phyloP scores from a whole-genome alignment of 2,329 filamentous ascomycete genomes.

The Penicillium sp. region DNA sequence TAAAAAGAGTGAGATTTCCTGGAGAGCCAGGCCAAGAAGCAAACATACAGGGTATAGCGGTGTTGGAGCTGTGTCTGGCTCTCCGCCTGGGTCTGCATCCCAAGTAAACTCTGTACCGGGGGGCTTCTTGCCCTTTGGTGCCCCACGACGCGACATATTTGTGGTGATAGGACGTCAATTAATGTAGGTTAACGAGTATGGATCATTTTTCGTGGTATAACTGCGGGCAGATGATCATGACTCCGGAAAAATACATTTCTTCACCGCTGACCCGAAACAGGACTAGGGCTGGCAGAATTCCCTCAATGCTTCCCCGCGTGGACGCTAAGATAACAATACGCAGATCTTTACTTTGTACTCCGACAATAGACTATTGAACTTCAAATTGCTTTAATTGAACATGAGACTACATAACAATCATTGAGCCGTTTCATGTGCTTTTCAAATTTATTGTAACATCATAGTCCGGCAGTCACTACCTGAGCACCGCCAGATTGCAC shows the following conservation, averaged over 20 bases:
- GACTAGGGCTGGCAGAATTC: constrained; percentile 14
- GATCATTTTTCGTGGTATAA: neutral
- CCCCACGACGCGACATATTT: constrained; percentile 43
- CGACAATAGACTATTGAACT: neutral
- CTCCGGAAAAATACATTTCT: constrained; percentile 21
- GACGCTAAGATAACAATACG: constrained; percentile 19
- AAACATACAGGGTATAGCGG: constrained; percentile 49
- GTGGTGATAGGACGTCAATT: neutral
- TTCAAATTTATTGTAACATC: constrained; percentile 6
- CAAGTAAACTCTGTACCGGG: constrained; percentile 46
- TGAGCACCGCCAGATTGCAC: constrained; percentile 31
- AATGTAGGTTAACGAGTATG: neutral
- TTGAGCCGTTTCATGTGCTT: neutral
- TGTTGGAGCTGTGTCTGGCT: constrained; percentile 46
- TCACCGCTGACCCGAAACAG: constrained; percentile 21
- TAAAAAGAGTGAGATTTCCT: neutral
- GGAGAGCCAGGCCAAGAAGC: constrained; percentile 12
- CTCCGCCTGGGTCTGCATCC: constrained; percentile 42
- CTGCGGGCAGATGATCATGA: constrained; percentile 3
- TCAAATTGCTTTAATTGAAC: neutral
- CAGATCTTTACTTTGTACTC: constrained; percentile 10
- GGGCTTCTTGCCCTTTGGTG: constrained; percentile 39
- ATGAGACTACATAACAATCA: neutral
- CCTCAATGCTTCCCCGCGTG: constrained; percentile 11
- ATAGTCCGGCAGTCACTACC: constrained; percentile 41